A percentile compares a stretch with the other conserved stretches of the same genome.
phyloP scores from a whole-genome alignment of 2,329 filamentous ascomycete species.

The Pezicula carpinea region DNA sequence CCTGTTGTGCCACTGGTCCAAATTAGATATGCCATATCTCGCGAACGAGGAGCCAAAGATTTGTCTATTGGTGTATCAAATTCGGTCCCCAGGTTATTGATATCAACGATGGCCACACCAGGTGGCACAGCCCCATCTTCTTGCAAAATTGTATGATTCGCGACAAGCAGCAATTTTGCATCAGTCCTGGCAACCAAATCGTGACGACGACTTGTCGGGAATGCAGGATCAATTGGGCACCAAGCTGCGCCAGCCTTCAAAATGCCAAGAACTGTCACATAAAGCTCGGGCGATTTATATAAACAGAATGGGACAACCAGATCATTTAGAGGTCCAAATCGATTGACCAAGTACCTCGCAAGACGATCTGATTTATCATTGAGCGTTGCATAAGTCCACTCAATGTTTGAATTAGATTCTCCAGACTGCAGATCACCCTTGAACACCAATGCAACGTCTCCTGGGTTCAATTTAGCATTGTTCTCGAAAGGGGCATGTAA shows the following conservation, averaged over 20 bases:
- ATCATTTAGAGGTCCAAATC: constrained; percentile 44
- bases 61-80: constrained; percentile 12
- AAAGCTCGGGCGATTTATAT: constrained; percentile 16
- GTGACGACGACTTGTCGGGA: constrained; percentile 1
- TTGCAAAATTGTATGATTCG: background rate
- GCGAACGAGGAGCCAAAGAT: background rate
- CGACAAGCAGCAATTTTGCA: constrained; percentile 25
- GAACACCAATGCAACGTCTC: constrained; percentile 27
- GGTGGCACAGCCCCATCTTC: background rate
- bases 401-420: constrained; percentile 7
- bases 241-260: constrained; percentile 20
- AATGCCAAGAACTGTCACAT: constrained; percentile 16
- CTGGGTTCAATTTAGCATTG: constrained; percentile 20
- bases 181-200: constrained; percentile 45
- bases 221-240: constrained; percentile 25
- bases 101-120: background rate
- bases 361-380: constrained; percentile 65
- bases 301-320: constrained; percentile 28
- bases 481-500: constrained; percentile 28
- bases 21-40: constrained; percentile 4
- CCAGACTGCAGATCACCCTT: constrained; percentile 8
- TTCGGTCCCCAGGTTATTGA: background rate
- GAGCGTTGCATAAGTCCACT: constrained; percentile 69
- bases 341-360: constrained; percentile 53
- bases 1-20: constrained; percentile 22